Evolutionary conservation across 306 rosid genomes (phyloP).

Genomic region (Cucurbita pepo): DNA sequence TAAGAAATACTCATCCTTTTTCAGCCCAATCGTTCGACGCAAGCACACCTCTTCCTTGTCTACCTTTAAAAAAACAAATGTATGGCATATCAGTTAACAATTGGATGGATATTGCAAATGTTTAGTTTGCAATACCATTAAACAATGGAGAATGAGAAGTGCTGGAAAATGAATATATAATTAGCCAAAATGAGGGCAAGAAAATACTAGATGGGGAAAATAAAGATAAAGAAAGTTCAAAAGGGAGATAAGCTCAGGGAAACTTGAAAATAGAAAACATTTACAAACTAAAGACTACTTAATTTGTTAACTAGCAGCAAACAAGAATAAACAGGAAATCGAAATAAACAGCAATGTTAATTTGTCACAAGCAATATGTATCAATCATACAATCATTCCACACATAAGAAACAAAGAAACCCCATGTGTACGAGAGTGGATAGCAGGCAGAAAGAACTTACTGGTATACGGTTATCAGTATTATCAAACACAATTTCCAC

Average conservation of each 20-base stretch:
- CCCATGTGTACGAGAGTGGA: background rate
- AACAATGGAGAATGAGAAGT: background rate
- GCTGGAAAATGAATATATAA: background rate
- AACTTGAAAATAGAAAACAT: background rate
- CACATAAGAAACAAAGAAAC: background rate
- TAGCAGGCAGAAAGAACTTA: constrained; percentile 13
- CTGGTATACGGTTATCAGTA: constrained; percentile 94
- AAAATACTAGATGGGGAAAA: background rate
- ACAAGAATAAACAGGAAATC: background rate
- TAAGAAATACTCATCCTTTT: constrained; percentile 86
- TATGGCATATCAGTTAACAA: background rate
- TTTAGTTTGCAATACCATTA: background rate
- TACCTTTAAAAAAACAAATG: constrained; percentile 37
- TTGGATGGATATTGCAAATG: background rate
- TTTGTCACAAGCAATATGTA: background rate
- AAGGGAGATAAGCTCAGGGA: background rate
- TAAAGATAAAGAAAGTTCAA: background rate
- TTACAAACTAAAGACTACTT: background rate
- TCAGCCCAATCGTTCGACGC: constrained; percentile 76
- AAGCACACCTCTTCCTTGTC: constrained; percentile 96
- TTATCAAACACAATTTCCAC: constrained; percentile 98
- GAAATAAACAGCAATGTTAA: background rate
- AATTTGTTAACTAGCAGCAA: background rate
- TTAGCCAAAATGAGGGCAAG: background rate
- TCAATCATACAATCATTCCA: background rate